Conservation (phyloP, 225 moss, liverwort and hornwort genomes). For the Pleurozium schreberi region DNA sequence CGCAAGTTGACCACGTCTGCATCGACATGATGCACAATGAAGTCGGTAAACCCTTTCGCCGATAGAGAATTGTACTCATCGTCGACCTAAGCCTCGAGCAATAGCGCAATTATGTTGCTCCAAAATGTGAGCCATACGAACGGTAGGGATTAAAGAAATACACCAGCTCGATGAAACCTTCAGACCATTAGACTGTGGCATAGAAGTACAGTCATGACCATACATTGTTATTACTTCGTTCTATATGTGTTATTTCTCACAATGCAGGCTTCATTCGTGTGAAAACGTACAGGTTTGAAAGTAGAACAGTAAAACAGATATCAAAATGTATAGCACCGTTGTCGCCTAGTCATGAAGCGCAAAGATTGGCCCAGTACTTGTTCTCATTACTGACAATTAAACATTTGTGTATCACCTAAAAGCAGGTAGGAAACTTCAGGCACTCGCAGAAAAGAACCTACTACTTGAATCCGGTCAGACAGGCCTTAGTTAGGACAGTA, state of each 20-base stretch:
- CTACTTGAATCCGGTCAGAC: not conserved
- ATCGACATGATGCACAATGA: not conserved
- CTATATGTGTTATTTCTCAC: not conserved
- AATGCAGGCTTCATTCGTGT: not conserved
- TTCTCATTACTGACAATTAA: not conserved
- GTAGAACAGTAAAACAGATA: not conserved
- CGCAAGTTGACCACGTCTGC: not conserved
- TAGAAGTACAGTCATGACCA: not conserved
- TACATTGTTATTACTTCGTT: not conserved
- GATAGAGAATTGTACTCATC: not conserved
- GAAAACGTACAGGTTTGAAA: not conserved
- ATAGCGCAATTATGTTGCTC: not conserved
- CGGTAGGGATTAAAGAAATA: not conserved
- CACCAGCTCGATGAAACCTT: not conserved
- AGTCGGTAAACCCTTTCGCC: not conserved
- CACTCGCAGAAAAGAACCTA: not conserved
- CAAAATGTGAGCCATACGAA: not conserved
- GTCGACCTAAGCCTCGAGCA: not conserved
- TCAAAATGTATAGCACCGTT: not conserved
- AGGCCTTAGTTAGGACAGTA: not conserved
- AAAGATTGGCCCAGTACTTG: not conserved
- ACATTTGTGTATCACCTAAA: not conserved
- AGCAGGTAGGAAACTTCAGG: not conserved
- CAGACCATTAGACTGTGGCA: not conserved
- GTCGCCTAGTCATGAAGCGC: not conserved